These are phyloP conservation scores for Paramecium pentaurelia DNA, from an alignment of 73 alveolate species.

Conservation along the genomic window DNA sequence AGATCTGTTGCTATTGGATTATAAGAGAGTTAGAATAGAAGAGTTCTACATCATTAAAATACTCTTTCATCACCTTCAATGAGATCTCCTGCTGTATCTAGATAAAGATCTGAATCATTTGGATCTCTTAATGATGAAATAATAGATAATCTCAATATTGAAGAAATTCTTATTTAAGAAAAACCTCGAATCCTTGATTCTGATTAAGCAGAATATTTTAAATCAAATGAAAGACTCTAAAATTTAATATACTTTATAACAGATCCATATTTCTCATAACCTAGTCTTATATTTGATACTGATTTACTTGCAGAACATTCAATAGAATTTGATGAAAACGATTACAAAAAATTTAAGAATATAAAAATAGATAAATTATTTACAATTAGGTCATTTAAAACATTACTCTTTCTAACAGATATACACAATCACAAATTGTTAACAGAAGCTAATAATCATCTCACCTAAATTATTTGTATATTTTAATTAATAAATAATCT, in stretches of 20 bases:
- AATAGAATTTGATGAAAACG: background rate
- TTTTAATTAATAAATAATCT: too few species aligned
- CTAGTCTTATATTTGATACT: slow-evolving; percentile 13
- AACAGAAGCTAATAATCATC: background rate
- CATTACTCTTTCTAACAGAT: slow-evolving; percentile 26
- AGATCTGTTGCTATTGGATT: slow-evolving; percentile 6
- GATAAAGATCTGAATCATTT: background rate
- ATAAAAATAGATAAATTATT: slow-evolving; percentile 16
- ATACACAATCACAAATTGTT: background rate
- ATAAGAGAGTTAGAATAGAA: background rate
- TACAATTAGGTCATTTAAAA: slow-evolving; percentile 1
- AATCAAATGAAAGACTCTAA: background rate
- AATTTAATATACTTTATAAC: background rate
- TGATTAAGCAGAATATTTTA: slow-evolving; percentile 23
- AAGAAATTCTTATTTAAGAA: slow-evolving; percentile 9
- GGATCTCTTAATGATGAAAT: background rate
- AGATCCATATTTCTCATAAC: background rate
- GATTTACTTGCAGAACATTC: background rate
- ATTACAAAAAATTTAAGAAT: background rate
- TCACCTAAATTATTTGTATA: background rate
- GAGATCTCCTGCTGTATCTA: slow-evolving; percentile 10
- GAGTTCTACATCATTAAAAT: background rate
- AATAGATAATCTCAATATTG: background rate
- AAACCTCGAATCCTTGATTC: background rate
- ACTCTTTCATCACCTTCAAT: background rate